Evolutionary conservation across 352 stramenopile species (phyloP).

Genomic region (Phytophthora crassamura): DNA sequence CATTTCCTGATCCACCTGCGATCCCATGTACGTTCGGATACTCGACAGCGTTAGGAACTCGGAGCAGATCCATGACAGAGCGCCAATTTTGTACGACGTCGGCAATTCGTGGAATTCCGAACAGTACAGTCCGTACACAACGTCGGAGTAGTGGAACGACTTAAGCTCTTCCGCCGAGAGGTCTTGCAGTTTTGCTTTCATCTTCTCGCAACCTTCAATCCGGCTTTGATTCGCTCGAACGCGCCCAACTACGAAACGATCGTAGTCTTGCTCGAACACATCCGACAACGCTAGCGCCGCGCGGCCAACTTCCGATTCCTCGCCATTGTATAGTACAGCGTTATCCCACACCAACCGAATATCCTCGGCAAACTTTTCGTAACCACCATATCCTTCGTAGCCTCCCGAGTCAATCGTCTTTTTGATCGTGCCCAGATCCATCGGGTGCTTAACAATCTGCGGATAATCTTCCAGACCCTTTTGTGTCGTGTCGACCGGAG

Average conservation of each 20-base stretch:
- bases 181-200: constrained; percentile 38
- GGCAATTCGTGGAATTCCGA: constrained; percentile 76
- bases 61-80: constrained; percentile 70
- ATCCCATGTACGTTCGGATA: constrained; percentile 61
- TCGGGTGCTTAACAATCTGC: constrained; percentile 87
- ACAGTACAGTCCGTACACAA: constrained; percentile 75
- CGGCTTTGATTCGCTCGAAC: constrained; percentile 65
- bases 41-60: constrained; percentile 70
- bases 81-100: constrained; percentile 64
- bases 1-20: constrained; percentile 71
- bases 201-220: constrained; percentile 61
- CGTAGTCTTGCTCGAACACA: constrained; percentile 86
- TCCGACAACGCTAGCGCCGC: constrained; percentile 75
- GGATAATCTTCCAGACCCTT: constrained; percentile 90
- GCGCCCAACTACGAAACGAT: constrained; percentile 68
- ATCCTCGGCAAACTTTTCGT: constrained; percentile 75
- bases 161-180: constrained; percentile 26
- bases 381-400: constrained; percentile 70
- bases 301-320: constrained; percentile 78
- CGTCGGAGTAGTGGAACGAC: constrained; percentile 56
- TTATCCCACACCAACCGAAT: constrained; percentile 90
- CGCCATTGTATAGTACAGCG: constrained; percentile 75
- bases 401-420: constrained; percentile 69
- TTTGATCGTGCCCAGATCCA: constrained; percentile 92
- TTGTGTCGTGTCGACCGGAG: constrained; percentile 77